Evolutionary conservation across 164 flowering plant genomes (phyloP).

Genomic region (Hamamelis virginiana): DNA sequence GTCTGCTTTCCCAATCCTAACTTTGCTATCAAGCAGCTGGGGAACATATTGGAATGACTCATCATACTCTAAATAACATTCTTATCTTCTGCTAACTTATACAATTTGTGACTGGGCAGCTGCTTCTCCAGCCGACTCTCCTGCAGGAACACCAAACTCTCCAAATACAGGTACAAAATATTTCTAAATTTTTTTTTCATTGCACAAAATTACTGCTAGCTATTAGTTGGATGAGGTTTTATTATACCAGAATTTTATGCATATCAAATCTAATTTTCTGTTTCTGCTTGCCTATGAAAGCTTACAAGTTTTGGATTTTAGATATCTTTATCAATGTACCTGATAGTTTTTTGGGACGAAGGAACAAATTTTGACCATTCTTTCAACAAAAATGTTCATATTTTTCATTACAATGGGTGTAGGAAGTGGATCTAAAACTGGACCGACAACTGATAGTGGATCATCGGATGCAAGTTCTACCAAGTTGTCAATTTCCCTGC

Average conservation of each 20-base stretch:
- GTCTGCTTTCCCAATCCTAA: not conserved
- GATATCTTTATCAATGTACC: too few species aligned
- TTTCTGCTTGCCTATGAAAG: too few species aligned
- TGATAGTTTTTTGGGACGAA: not conserved
- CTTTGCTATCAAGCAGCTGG: not conserved
- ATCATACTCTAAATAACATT: too few species aligned
- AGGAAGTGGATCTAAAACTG: conserved; percentile 47
- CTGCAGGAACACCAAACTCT: conserved; percentile 38
- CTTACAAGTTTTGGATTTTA: too few species aligned
- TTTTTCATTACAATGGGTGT: conserved; percentile 3
- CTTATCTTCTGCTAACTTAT: not conserved
- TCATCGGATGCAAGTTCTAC: conserved; percentile 45
- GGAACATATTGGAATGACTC: too few species aligned
- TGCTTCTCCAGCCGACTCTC: conserved; percentile 49
- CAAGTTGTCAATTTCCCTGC: conserved; percentile 34
- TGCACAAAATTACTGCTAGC: not conserved
- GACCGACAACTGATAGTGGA: conserved; percentile 37
- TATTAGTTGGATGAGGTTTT: not conserved
- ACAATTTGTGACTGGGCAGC: conserved; percentile 23
- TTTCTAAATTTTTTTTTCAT: not conserved
- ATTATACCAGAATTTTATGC: not conserved
- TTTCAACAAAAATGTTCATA: not conserved
- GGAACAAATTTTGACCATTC: not conserved
- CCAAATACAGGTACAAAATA: conserved; percentile 33
- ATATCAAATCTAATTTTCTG: too few species aligned